These are phyloP conservation scores for Cytospora paraplurivora DNA, from an alignment of 2,329 filamentous ascomycete genomes.

Conservation along the genomic window DNA sequence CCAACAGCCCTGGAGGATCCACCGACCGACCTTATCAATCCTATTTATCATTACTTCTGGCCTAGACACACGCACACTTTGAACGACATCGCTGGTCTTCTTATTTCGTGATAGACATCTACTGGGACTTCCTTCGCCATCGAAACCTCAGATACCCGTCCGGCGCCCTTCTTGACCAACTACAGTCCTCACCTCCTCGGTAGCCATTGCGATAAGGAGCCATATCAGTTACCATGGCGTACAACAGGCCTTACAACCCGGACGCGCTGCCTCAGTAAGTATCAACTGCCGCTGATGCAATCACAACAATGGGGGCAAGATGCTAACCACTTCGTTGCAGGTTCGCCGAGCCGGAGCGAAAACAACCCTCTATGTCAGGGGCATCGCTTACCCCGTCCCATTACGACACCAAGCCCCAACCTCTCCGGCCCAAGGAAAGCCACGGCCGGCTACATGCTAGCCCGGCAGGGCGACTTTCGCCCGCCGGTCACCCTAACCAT, in stretches of 20 bases:
- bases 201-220: conserved; percentile 11
- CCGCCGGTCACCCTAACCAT: conserved; percentile 21
- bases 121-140: background rate
- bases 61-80: background rate
- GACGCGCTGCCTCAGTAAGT: conserved; percentile 89
- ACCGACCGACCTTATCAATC: conserved; percentile 21
- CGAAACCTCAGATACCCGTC: background rate
- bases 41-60: conserved; percentile 18
- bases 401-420: conserved; percentile 53
- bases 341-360: conserved; percentile 54
- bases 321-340: conserved; percentile 36
- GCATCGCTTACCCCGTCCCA: conserved; percentile 37
- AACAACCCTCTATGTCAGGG: conserved; percentile 33
- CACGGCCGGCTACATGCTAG: conserved; percentile 21
- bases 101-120: background rate
- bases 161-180: conserved; percentile 2
- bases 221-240: conserved; percentile 68
- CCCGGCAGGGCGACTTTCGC: conserved; percentile 19
- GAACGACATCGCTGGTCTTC: conserved; percentile 11
- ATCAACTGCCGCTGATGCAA: background rate
- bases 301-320: conserved; percentile 5
- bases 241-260: conserved; percentile 90
- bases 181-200: background rate
- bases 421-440: conserved; percentile 42
- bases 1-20: conserved; percentile 4